Base-by-base conservation (phyloP, 306 rosid species). In the Ammopiptanthus mongolicus region DNA sequence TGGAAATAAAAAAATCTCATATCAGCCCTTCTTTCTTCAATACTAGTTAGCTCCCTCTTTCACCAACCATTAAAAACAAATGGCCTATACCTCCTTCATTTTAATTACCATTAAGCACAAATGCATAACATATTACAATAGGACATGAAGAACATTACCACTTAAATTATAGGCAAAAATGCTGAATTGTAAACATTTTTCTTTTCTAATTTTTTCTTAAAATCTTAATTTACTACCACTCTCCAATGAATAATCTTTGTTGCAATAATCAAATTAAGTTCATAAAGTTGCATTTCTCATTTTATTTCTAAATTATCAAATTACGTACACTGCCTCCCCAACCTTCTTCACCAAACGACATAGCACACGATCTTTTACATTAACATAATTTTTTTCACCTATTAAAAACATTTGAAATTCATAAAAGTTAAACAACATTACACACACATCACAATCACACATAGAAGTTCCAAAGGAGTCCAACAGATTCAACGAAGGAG, bases 401-500 rank as follows among this genome's bases (percentile, higher is more conserved):
- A 19, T 8, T 0, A 6, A 21, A 69, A 29, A 22, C 18, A 52
- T 50, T 34, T 10, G 11, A 19, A 8, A 0, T 55, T 33, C 50
- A 18, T 7, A 2, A 7, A 6, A 69, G 47, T 21, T 23, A 25
- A 47, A 28, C 59, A 46, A 6, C 47, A 46, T 25, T 12, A 29
- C 75, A 37, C 44, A 37, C 79, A 23, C 14, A 36, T 22, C 56
- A 22, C 56, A 73, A 75, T 15, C 76, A 41, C 57, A 23, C 71
- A 23, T 39, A 59, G 75, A 22, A 21, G 51, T 29, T 19, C 67
- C 14, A 36, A 23, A 34, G 1, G 62, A 44, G 68, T 23, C 23
- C 53, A 48, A 53, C 55, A 75, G 76, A 65, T 83, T 82, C 79
- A 82, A 76, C 84, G 62, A 70, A 66, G 64, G 74, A 17, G 78